These are phyloP conservation scores for Plectosphaerella plurivora DNA, from an alignment of 2,329 filamentous ascomycete genomes.

Conservation along the genomic window DNA sequence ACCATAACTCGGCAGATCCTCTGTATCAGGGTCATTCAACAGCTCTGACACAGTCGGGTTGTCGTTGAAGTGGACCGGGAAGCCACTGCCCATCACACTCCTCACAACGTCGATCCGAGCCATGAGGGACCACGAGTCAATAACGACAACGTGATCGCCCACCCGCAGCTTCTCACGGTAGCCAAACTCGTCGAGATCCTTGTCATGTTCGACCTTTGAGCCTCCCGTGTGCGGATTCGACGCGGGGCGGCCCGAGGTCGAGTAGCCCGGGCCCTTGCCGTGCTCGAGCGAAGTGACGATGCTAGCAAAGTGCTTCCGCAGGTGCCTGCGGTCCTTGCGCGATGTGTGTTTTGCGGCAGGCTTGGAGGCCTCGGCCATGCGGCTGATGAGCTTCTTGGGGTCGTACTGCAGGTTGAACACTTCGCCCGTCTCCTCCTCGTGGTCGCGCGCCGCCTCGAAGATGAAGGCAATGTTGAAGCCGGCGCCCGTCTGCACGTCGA, in stretches of 20 bases:
- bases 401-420: conserved; percentile 46
- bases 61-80: conserved; percentile 31
- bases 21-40: conserved; percentile 24
- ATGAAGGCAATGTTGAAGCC: conserved; percentile 78
- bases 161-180: conserved; percentile 49
- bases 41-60: conserved; percentile 33
- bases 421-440: conserved; percentile 45
- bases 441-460: conserved; percentile 62
- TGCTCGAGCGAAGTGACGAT: conserved; percentile 51
- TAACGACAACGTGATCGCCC: conserved; percentile 36
- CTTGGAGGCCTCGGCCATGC: conserved; percentile 42
- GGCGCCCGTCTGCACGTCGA: conserved; percentile 70
- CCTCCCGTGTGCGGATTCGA: conserved; percentile 37
- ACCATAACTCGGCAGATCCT: conserved; percentile 15
- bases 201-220: conserved; percentile 34
- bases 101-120: conserved; percentile 44
- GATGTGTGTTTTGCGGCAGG: conserved; percentile 45
- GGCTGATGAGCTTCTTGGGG: conserved; percentile 41
- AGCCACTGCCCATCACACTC: conserved; percentile 40
- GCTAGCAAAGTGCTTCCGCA: conserved; percentile 44
- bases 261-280: conserved; percentile 50
- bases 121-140: conserved; percentile 48
- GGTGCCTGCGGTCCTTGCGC: conserved; percentile 40
- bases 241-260: conserved; percentile 37
- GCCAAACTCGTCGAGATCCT: conserved; percentile 40